phyloP scores from a whole-genome alignment of 306 rosid species.

The Argentina anserina region DNA sequence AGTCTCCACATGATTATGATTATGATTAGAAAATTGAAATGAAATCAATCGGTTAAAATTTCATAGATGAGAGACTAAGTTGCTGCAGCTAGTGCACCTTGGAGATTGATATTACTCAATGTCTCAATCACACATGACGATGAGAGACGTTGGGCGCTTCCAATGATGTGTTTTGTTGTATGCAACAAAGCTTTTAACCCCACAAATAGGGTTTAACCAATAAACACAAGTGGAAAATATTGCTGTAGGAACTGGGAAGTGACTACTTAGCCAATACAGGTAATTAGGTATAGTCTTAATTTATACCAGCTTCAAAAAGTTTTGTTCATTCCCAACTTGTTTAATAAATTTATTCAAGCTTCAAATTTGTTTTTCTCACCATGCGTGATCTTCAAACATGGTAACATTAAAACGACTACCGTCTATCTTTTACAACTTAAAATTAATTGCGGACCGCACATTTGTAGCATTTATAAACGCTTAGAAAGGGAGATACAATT shows the following conservation, averaged over 20 bases:
- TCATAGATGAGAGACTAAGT: not conserved
- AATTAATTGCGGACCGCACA: too few species aligned
- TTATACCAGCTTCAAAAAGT: slow-evolving; percentile 27
- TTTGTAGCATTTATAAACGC: not conserved
- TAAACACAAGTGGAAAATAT: slow-evolving; percentile 26
- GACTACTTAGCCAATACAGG: slow-evolving; percentile 7
- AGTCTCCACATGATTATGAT: not conserved
- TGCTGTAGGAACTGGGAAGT: slow-evolving; percentile 22
- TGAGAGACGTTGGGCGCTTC: not conserved
- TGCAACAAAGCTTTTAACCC: slow-evolving; percentile 2
- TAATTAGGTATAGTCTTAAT: slow-evolving; percentile 18
- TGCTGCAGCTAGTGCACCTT: not conserved
- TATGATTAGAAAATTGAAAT: not conserved
- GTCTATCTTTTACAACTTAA: too few species aligned
- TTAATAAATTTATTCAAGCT: too few species aligned
- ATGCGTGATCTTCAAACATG: not conserved
- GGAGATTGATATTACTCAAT: not conserved
- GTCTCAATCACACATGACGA: not conserved
- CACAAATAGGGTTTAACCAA: slow-evolving; percentile 10
- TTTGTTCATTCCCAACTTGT: slow-evolving; percentile 24
- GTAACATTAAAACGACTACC: not conserved
- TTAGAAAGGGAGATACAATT: not conserved
- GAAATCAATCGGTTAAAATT: not conserved
- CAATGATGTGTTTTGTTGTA: slow-evolving; percentile 16
- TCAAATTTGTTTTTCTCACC: not conserved